These are phyloP conservation scores for Podaxis pistillaris DNA, from an alignment of 768 basidiomycete genomes.

Conservation along the genomic window DNA sequence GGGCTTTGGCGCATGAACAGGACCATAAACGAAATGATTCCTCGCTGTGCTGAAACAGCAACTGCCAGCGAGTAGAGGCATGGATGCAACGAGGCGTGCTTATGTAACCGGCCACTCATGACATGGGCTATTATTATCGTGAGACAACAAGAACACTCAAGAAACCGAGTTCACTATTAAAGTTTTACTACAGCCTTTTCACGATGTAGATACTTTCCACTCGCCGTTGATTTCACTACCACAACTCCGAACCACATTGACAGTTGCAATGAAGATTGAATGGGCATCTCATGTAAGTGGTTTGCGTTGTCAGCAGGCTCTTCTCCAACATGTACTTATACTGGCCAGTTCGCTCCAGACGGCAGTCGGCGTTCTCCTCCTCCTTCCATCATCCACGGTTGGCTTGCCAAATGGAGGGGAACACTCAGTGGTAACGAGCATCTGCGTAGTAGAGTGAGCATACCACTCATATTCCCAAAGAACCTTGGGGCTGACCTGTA, in stretches of 20 bases:
- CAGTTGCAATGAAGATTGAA: constrained; percentile 46
- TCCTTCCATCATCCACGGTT: constrained; percentile 67
- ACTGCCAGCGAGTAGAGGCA: background rate
- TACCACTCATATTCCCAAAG: background rate
- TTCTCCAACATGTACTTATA: constrained; percentile 2
- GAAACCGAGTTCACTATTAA: constrained; percentile 16
- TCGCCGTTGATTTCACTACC: background rate
- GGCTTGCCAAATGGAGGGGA: constrained; percentile 78
- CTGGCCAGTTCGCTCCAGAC: constrained; percentile 39
- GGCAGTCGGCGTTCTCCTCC: constrained; percentile 45
- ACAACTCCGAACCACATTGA: constrained; percentile 7
- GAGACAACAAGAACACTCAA: background rate
- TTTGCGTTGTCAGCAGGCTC: background rate
- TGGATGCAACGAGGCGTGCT: constrained; percentile 22
- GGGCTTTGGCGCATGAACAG: background rate
- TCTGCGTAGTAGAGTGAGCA: constrained; percentile 46
- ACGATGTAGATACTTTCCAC: constrained; percentile 4
- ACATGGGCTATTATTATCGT: constrained; percentile 2
- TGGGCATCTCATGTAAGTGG: constrained; percentile 44
- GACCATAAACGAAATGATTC: constrained; percentile 10
- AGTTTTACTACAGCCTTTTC: background rate
- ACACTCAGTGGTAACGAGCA: constrained; percentile 63
- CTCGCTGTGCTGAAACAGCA: constrained; percentile 7
- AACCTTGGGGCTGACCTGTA: constrained; percentile 2
- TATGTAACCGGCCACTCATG: constrained; percentile 15